Evolutionary conservation across 2,329 filamentous ascomycete species (phyloP), one percentile per base, ranked within the genome.

Genomic region (Epichloe sibirici): DNA sequence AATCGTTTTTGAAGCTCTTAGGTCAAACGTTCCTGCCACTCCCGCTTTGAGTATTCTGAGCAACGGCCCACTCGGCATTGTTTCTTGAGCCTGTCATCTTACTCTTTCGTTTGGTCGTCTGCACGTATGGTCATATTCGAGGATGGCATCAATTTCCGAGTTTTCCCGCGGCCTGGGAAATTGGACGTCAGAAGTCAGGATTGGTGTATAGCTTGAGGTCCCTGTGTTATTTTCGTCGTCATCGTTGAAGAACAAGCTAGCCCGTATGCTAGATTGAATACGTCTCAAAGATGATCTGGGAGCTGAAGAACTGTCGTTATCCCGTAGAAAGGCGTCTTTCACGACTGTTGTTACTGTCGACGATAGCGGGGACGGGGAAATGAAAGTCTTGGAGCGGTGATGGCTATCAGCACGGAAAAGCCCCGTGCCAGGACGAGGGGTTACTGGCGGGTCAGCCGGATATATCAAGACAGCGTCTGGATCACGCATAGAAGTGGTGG

Each of bases 351-450:
- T 78, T 39, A 82, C 75, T 1, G 79, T 81, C 0, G 78, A 80
- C 2, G 78, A 79, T 37, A 82, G 70, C 0, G 79, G 79, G 0
- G 78, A 81, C 11, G 79, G 78, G 3, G 78, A 81, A 55, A 81
- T 78, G 39, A 82, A 73, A 2, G 74, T 71, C 35, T 73, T 73
- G 31, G 71, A 55, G 58, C 66, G 56, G 59, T 64, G 56, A 61
- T 64, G 56, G 56, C 58, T 43, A 58, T 62, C 51, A 55, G 62
- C 48, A 58, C 69, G 61, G 61, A 66, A 52, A 58, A 57, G 53
- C 35, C 62, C 62, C 25, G 59, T 55, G 8, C 58, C 53, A 17
- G 63, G 56, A 52, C 59, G 68, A 48, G 61, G 65, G 52, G 63
- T 62, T 17, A 61, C 57, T 11, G 59, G 57, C 23, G 62, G 56